Conservation (phyloP, 139 green algal species). For the Chlorella sorokiniana region DNA sequence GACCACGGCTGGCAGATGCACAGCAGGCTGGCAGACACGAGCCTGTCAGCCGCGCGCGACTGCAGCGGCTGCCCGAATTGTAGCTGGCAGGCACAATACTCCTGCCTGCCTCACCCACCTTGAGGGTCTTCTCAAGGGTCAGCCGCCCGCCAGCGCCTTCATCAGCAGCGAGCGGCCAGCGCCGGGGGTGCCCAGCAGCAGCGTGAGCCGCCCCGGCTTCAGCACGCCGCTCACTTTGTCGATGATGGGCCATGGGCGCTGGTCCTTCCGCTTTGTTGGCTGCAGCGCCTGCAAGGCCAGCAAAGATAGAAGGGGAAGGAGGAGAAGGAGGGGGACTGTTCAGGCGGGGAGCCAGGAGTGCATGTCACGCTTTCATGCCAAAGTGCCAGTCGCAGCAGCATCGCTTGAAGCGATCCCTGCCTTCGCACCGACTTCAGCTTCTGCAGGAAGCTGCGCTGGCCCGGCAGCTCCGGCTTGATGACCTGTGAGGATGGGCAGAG, state of each 20-base stretch:
- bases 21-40: background rate
- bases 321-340: background rate
- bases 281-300: background rate
- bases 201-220: constrained; percentile 59
- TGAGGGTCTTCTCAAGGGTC: constrained; percentile 17
- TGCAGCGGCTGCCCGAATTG: background rate
- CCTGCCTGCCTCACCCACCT: constrained; percentile 5
- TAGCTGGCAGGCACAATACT: too few relatives aligned
- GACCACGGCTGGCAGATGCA: background rate
- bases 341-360: background rate
- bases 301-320: background rate
- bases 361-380: too few relatives aligned
- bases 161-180: constrained; percentile 65
- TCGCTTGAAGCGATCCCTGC: too few relatives aligned
- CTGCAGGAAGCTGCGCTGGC: too few relatives aligned
- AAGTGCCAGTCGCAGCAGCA: too few relatives aligned
- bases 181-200: constrained; percentile 73
- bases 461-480: too few relatives aligned
- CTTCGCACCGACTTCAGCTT: too few relatives aligned
- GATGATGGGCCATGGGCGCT: constrained; percentile 41
- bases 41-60: too few relatives aligned
- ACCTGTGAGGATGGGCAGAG: too few relatives aligned
- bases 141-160: constrained; percentile 59
- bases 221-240: constrained; percentile 50
- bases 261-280: background rate